Percentiles rank a stretch among this genome's conserved stretches.
phyloP scores from a whole-genome alignment of 202 grass and related monocot genomes.

The Cymbopogon flexuosus region DNA sequence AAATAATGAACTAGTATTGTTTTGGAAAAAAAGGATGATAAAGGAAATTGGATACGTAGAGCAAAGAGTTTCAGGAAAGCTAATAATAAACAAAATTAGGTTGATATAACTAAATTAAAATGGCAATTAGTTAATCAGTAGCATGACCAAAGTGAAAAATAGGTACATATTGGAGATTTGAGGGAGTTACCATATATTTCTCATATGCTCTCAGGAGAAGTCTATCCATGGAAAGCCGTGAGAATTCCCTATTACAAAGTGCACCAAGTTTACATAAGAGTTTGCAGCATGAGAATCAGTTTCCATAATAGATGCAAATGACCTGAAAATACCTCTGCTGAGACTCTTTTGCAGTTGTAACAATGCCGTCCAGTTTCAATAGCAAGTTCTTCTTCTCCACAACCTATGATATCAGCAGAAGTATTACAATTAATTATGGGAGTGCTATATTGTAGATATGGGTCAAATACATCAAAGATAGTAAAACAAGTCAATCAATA shows the following conservation, averaged over 20 bases:
- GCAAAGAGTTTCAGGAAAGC: neutral
- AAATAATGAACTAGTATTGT: neutral
- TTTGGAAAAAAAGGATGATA: neutral
- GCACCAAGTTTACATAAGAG: conserved; percentile 23
- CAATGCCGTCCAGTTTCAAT: conserved; percentile 47
- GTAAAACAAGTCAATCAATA: conserved; percentile 16
- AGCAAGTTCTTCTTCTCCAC: conserved; percentile 62
- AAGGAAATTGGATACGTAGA: conserved; percentile 13
- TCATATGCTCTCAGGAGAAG: conserved; percentile 70
- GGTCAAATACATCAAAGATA: conserved; percentile 17
- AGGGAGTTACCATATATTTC: conserved; percentile 83
- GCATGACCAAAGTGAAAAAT: conserved; percentile 24
- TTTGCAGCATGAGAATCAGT: conserved; percentile 21
- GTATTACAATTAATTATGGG: conserved; percentile 14
- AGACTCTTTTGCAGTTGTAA: conserved; percentile 57
- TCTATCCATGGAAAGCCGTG: conserved; percentile 54
- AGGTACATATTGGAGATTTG: conserved; percentile 18
- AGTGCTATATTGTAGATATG: conserved; percentile 8
- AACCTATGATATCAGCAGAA: conserved; percentile 45
- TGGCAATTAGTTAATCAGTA: conserved; percentile 23
- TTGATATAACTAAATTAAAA: neutral
- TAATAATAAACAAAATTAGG: conserved; percentile 18
- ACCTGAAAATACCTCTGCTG: conserved; percentile 57
- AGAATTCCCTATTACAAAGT: conserved; percentile 56
- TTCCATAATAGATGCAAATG: conserved; percentile 16